Base-by-base conservation (phyloP, 257 asterid genomes). In the Vinca minor region DNA sequence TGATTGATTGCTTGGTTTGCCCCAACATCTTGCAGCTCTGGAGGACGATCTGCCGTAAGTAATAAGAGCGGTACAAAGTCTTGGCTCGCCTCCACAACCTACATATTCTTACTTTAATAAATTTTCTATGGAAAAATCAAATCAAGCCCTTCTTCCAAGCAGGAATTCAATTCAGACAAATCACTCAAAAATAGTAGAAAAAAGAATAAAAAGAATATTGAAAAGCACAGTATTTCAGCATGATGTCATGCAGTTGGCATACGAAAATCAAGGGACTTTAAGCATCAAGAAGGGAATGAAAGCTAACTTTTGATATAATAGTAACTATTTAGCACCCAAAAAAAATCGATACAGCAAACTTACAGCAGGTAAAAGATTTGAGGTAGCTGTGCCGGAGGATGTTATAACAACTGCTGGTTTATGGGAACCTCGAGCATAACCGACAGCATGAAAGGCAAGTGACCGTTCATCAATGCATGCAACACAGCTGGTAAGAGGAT, bases 81-180 rank as follows among this genome's bases (percentile, higher is more conserved):
- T 80, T 93, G 95, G 75, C 99, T 84, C 41, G 99, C 99, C 83
- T 89, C 99, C 62, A 93, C 99, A 61, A 93, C 95, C 99, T 93
- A 71, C 67, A 68, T 35, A 73, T 70, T 44, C 1, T 46, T 28
- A 62, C 41, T 25, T 41, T 2, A 35, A 62, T 18, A 49, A 48
- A 10, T 11, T 9, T 48, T 31, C 1, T 9, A 44, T 29, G 28
- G 20, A 36, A 23, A 13, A 14, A 41, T 41, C 36, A 42, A 44
- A n/a, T 48, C 34, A 64, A 31, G 29, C 15, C 29, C n/a, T 64
- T 49, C 35, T 12, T 32, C 5, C 57, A 47, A 36, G 12, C 13
- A 21, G 4, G 46, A 6, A 8, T 1, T 31, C 7, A 21, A 9
- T 11, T 38, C 21, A 18, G 48, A 21, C 4, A 31, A 18, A 32